A percentile compares a stretch with the other conserved stretches of the same genome.
These are phyloP conservation scores for Cardamine resedifolia DNA, from an alignment of 345 rosid species.

Conservation along the genomic window DNA sequence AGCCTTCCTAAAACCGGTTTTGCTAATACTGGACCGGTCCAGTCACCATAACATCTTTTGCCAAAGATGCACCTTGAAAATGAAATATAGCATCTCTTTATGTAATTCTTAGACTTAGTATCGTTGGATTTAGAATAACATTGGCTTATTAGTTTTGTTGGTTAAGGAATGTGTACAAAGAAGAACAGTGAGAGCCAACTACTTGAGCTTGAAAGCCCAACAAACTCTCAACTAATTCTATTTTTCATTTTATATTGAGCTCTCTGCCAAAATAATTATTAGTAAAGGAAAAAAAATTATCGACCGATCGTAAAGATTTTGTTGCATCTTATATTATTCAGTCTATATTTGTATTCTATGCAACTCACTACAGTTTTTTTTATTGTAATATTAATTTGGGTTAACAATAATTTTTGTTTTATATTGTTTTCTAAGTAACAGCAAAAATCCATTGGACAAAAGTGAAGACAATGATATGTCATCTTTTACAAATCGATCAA, in stretches of 20 bases:
- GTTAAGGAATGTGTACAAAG: constrained; percentile 11
- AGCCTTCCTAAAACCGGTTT: background rate
- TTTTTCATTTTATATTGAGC: background rate
- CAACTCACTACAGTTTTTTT: background rate
- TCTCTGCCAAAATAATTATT: background rate
- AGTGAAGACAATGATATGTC: constrained; percentile 50
- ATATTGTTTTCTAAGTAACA: constrained; percentile 24
- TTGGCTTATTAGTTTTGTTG: constrained; percentile 15
- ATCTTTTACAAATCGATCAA: constrained; percentile 38
- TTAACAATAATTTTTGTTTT: background rate
- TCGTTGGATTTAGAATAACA: background rate
- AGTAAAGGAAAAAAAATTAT: background rate
- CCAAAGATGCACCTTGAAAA: background rate
- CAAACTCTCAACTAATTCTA: constrained; percentile 26
- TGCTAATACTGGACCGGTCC: background rate
- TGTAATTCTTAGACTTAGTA: background rate
- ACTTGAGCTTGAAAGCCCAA: constrained; percentile 39
- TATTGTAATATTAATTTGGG: background rate
- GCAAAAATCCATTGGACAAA: constrained; percentile 9
- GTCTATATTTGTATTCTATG: background rate
- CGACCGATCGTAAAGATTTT: background rate
- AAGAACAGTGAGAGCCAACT: constrained; percentile 30
- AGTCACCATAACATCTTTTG: background rate
- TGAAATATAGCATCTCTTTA: constrained; percentile 1
- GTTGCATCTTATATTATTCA: background rate